These are phyloP conservation scores for Neurospora terricola DNA, from an alignment of 495 filamentous ascomycete species.

Conservation along the genomic window DNA sequence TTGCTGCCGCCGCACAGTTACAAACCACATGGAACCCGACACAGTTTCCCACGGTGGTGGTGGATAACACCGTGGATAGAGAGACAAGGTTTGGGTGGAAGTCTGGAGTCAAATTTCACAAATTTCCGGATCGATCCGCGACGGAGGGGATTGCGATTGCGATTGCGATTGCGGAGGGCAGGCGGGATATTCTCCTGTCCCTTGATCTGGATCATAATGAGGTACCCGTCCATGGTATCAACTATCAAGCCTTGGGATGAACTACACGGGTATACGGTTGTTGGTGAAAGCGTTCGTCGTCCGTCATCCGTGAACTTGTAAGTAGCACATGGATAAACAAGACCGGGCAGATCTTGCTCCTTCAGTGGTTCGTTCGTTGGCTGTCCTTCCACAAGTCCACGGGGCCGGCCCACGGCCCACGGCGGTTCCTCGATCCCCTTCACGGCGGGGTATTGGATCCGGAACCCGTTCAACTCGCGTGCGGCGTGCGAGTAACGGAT, in stretches of 20 bases:
- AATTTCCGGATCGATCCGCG: not conserved
- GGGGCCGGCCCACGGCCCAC: not conserved
- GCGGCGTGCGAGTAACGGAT: not conserved
- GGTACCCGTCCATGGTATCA: not conserved
- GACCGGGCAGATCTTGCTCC: not conserved
- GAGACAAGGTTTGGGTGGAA: not conserved
- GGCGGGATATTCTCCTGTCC: not conserved
- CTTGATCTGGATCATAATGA: not conserved
- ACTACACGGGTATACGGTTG: not conserved
- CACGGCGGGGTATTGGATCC: not conserved
- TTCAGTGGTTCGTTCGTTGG: not conserved
- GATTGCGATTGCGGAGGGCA: not conserved
- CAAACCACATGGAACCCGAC: not conserved
- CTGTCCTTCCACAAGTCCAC: not conserved
- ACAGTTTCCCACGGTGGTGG: not conserved
- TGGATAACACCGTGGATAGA: not conserved
- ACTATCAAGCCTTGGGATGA: not conserved
- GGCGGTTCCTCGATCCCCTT: not conserved
- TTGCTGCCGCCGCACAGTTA: not conserved
- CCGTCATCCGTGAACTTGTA: not conserved
- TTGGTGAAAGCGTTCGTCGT: not conserved
- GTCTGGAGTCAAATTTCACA: not conserved
- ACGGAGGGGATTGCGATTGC: not conserved
- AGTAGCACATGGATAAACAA: not conserved
- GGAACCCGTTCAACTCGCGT: not conserved